These are phyloP conservation scores for Hyphodiscus sp. DNA, from an alignment of 2,329 filamentous ascomycete species.

Conservation along the genomic window DNA sequence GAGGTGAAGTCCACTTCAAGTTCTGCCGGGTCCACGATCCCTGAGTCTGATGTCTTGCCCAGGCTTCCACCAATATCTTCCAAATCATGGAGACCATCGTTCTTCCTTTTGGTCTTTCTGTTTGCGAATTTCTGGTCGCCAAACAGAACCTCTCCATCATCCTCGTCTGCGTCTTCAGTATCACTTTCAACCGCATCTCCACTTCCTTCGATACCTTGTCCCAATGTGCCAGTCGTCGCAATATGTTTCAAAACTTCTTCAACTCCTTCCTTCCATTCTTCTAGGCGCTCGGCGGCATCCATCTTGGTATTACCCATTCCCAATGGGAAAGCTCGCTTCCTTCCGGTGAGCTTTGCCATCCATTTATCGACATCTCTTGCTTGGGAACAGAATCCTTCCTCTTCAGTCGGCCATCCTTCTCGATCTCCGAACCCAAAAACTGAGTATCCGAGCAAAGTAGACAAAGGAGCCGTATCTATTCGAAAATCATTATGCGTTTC, in stretches of 20 bases:
- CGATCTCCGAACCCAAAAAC: constrained; percentile 92
- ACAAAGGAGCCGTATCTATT: constrained; percentile 82
- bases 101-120: constrained; percentile 40
- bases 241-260: constrained; percentile 61
- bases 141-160: constrained; percentile 46
- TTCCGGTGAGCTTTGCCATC: constrained; percentile 90
- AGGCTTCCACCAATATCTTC: constrained; percentile 74
- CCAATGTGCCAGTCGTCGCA: constrained; percentile 51
- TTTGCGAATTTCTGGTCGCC: constrained; percentile 39
- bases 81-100: constrained; percentile 61
- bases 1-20: constrained; percentile 86
- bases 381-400: constrained; percentile 88
- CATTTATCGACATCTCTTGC: constrained; percentile 86
- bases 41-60: constrained; percentile 36
- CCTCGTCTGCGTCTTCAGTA: constrained; percentile 59
- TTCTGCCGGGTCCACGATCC: constrained; percentile 25
- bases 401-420: constrained; percentile 86
- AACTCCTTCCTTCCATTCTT: constrained; percentile 74
- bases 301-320: constrained; percentile 80
- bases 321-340: constrained; percentile 81
- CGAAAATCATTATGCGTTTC: constrained; percentile 97
- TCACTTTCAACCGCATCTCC: constrained; percentile 83
- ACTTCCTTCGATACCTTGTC: constrained; percentile 67
- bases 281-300: constrained; percentile 59
- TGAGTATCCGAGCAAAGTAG: constrained; percentile 72